Evolutionary conservation across 176 grass and related monocot species (phyloP).

Genomic region (Lolium rigidum): DNA sequence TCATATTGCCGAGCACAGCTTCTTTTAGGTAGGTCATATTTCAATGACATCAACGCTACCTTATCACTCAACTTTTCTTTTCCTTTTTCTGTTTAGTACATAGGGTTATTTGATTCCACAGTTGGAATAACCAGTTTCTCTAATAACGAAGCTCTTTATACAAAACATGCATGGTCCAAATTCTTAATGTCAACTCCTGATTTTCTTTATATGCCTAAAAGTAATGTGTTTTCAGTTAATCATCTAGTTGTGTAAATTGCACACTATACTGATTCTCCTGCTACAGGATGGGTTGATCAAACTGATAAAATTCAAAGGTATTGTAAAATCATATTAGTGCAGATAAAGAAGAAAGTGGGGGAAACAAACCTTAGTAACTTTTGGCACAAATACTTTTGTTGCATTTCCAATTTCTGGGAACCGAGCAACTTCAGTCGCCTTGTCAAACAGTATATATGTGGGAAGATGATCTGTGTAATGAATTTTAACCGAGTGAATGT

Average conservation of each 20-base stretch:
- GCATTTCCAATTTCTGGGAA: constrained; percentile 75
- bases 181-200: not conserved
- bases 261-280: not conserved
- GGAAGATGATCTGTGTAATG: constrained; percentile 84
- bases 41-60: constrained; percentile 8
- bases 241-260: not conserved
- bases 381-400: constrained; percentile 73
- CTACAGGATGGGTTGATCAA: constrained; percentile 4
- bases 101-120: constrained; percentile 25
- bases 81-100: constrained; percentile 24
- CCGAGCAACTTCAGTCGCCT: constrained; percentile 72
- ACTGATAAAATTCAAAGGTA: constrained; percentile 26
- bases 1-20: not conserved
- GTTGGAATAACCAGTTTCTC: constrained; percentile 22
- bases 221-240: not conserved
- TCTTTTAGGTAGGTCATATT: constrained; percentile 33
- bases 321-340: constrained; percentile 10
- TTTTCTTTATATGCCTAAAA: constrained; percentile 25
- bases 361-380: constrained; percentile 74
- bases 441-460: constrained; percentile 95
- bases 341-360: constrained; percentile 29
- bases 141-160: constrained; percentile 12
- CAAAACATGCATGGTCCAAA: not conserved
- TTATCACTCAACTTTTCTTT: constrained; percentile 1
- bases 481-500: constrained; percentile 36